Evolutionary conservation across 371 early-diverging fungal genomes (phyloP).

Genomic region (Smittium mucronatum): DNA sequence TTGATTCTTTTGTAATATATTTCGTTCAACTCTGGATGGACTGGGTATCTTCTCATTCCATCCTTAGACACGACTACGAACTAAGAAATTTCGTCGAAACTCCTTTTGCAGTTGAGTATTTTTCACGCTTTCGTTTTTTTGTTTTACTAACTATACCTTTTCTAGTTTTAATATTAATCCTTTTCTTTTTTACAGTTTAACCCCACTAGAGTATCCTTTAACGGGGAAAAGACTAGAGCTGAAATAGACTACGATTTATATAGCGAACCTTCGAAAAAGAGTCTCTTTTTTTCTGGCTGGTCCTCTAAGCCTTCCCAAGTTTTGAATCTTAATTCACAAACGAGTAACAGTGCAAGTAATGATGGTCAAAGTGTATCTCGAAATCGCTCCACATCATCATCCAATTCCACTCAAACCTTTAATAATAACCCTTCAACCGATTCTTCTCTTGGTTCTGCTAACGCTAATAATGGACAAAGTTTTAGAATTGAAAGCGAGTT

Average conservation of each 20-base stretch:
- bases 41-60: slow-evolving; percentile 31
- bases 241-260: slow-evolving; percentile 7
- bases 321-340: neutral
- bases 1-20: slow-evolving; percentile 31
- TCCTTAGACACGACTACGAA: slow-evolving; percentile 36
- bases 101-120: slow-evolving; percentile 34
- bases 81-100: slow-evolving; percentile 38
- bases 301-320: neutral
- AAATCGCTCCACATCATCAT: neutral
- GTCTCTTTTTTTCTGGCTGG: neutral
- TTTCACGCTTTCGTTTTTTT: neutral
- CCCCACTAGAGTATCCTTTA: neutral
- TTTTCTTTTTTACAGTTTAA: neutral
- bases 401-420: neutral
- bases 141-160: neutral
- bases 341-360: no score
- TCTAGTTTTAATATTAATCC: neutral
- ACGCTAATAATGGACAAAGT: no score
- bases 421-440: neutral
- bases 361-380: neutral
- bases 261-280: slow-evolving; percentile 1
- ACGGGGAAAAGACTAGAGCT: slow-evolving; percentile 6
- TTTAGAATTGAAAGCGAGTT: neutral
- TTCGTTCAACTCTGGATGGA: slow-evolving; percentile 34
- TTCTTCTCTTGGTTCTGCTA: neutral